These are phyloP conservation scores for Cryptococcus depauperatus DNA, from an alignment of 1,284 basidiomycete species.

Conservation along the genomic window DNA sequence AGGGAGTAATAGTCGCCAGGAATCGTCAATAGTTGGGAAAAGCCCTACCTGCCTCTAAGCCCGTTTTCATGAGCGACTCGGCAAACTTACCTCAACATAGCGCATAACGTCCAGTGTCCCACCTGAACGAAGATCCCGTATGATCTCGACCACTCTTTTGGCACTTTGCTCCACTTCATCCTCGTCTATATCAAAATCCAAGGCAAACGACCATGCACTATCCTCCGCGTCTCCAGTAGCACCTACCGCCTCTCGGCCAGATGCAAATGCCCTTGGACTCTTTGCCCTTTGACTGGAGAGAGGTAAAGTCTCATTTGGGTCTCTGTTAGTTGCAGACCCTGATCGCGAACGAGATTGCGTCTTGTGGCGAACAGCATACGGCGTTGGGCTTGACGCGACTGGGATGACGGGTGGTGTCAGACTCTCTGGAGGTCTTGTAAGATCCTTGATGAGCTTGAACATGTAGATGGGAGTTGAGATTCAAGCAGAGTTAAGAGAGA, in stretches of 20 bases:
- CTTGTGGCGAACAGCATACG: background rate
- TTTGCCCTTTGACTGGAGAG: conserved; percentile 3
- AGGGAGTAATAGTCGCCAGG: conserved; percentile 16
- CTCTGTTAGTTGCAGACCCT: conserved; percentile 4
- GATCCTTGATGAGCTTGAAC: conserved; percentile 44
- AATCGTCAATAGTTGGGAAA: conserved; percentile 32
- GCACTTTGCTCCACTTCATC: conserved; percentile 30
- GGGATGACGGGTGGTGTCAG: conserved; percentile 22
- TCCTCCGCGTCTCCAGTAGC: conserved; percentile 6
- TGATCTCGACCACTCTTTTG: conserved; percentile 22
- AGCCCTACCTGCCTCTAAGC: conserved; percentile 13
- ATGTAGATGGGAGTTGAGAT: conserved; percentile 14
- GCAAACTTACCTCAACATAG: conserved; percentile 31
- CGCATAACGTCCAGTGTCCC: conserved; percentile 23
- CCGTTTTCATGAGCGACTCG: too few relatives aligned
- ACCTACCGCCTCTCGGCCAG: background rate
- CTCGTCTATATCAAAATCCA: conserved; percentile 4
- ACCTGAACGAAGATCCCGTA: conserved; percentile 19
- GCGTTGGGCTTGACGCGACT: conserved; percentile 1
- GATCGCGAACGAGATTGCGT: conserved; percentile 6
- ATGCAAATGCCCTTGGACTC: conserved; percentile 7
- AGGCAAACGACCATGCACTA: conserved; percentile 12
- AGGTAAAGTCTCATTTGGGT: conserved; percentile 6
- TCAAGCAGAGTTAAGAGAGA: too few relatives aligned
- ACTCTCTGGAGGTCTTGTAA: conserved; percentile 34